These are phyloP conservation scores for Climacium dendroides DNA, from an alignment of 225 moss, liverwort and hornwort genomes.

Conservation along the genomic window DNA sequence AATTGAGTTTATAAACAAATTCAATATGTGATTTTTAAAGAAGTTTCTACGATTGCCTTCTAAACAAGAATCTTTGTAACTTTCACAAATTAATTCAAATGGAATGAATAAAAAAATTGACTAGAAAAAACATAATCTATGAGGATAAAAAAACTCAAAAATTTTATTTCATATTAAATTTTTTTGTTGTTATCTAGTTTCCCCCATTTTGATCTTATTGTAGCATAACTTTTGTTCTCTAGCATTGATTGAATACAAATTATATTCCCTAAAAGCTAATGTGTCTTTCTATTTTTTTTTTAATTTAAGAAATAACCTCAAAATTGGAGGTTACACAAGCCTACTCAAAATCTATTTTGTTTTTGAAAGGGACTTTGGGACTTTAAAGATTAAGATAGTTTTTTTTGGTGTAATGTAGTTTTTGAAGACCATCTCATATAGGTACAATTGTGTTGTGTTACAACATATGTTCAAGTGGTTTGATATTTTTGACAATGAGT, in stretches of 20 bases:
- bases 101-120: too few species aligned
- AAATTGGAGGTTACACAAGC: too few species aligned
- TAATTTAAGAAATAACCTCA: too few species aligned
- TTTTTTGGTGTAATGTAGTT: not conserved
- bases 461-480: not conserved
- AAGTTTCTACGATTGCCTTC: too few species aligned
- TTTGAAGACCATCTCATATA: not conserved
- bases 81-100: too few species aligned
- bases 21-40: too few species aligned
- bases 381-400: not conserved
- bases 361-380: accelerated
- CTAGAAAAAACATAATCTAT: too few species aligned
- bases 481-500: not conserved
- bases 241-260: not conserved
- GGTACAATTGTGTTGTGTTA: not conserved
- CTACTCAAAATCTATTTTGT: not conserved
- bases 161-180: not conserved
- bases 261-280: not conserved
- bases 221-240: accelerated
- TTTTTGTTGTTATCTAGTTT: not conserved
- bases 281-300: too few species aligned
- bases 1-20: too few species aligned
- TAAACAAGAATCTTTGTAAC: too few species aligned
- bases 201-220: not conserved
- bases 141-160: too few species aligned